These are phyloP conservation scores for Hypoxylon sp. DNA, from an alignment of 2,329 filamentous ascomycete species.

Conservation along the genomic window DNA sequence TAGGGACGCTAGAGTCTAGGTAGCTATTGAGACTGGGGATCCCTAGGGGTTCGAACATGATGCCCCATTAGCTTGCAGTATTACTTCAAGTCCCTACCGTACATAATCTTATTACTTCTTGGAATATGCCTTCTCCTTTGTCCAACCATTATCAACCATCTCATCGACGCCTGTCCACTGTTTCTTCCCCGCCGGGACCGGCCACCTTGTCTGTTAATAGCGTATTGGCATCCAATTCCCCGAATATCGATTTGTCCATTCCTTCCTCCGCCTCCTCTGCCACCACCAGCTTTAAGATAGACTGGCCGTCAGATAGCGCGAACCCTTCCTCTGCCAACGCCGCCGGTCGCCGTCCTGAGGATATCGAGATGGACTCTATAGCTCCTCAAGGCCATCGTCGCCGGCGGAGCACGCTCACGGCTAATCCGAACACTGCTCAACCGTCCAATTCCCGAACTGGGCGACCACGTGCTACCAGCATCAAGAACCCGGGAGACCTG, in stretches of 20 bases:
- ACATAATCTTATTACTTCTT: conserved; percentile 21
- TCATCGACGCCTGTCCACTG: conserved; percentile 38
- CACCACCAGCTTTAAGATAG: conserved; percentile 55
- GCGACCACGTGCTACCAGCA: conserved; percentile 49
- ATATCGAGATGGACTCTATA: conserved; percentile 71
- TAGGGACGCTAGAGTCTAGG: conserved; percentile 17
- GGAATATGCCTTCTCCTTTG: conserved; percentile 53
- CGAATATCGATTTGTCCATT: conserved; percentile 50
- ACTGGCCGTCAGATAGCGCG: conserved; percentile 52
- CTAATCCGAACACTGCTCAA: conserved; percentile 53
- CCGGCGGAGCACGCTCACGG: conserved; percentile 69
- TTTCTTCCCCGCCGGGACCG: conserved; percentile 36
- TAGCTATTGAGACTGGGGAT: conserved; percentile 21
- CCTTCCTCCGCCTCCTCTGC: conserved; percentile 54
- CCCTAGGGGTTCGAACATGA: conserved; percentile 32
- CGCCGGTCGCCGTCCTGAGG: conserved; percentile 53
- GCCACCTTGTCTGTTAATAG: conserved; percentile 43
- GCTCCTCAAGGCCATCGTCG: conserved; percentile 65
- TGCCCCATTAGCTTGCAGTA: conserved; percentile 37
- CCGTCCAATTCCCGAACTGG: conserved; percentile 44
- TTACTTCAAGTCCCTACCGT: conserved; percentile 33
- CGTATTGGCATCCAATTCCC: conserved; percentile 45
- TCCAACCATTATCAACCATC: conserved; percentile 46
- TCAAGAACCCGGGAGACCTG: conserved; percentile 54
- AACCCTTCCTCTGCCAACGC: conserved; percentile 45